Evolutionary conservation across 1,284 basidiomycete genomes (phyloP), one percentile per base, ranked within the genome.

Genomic region (Apiotrichum laibachii): DNA sequence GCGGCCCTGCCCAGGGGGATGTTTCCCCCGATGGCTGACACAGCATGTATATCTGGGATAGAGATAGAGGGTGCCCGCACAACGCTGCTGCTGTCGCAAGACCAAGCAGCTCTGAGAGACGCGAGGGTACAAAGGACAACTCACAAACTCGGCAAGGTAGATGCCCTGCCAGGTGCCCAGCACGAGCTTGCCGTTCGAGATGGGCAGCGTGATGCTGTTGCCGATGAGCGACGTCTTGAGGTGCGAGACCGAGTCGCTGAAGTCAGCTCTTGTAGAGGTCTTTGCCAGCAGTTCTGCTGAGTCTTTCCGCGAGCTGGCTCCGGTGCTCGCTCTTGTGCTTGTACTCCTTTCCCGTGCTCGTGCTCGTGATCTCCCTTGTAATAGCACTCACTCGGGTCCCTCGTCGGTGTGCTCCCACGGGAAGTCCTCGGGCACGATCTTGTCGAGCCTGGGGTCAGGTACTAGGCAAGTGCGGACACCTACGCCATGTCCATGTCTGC

Each of bases 351-450:
- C n/a, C n/a, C n/a, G n/a, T n/a, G n/a, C n/a, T n/a, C n/a, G n/a
- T n/a, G n/a, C n/a, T n/a, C n/a, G n/a, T n/a, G n/a, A n/a, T n/a
- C n/a, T n/a, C n/a, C n/a, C n/a, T n/a, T n/a, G n/a, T n/a, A n/a
- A n/a, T n/a, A n/a, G n/a, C 5, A 80, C 85, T 77, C 72, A 92
- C 90, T 93, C 90, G 40, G 87, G 88, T 33, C 90, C 92, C 80
- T 95, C 92, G 72, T 92, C 90, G 4, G 87, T 91, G 77, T 96
- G 93, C 52, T 82, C 80, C 92, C 92, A 96, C 19, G 85, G 80
- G n/a, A 95, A 80, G 22, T 76, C 83, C 74, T 96, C 92, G 0
- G 93, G 93, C 1, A 97, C 91, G 59, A 93, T 86, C 34, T 80
- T 83, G 78, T 96, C 93, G 18, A 96, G 80, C 1, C 57, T 57